Conservation (phyloP, 805 yeast genomes). For the Dipodascus albidus region DNA sequence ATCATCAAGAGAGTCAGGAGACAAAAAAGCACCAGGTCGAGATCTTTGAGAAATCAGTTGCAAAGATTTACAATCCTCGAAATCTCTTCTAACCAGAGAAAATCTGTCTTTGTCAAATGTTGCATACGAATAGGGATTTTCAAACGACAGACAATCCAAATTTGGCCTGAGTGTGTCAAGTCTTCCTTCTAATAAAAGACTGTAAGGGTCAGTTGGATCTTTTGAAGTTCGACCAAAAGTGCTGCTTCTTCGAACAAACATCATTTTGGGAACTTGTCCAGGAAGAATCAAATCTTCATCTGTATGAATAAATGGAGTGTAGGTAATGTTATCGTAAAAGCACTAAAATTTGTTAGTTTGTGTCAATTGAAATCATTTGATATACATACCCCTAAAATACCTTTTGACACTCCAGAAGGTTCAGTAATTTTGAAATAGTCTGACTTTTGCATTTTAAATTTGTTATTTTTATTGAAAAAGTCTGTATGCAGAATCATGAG, state of each 20-base stretch:
- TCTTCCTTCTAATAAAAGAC: slow-evolving; percentile 25
- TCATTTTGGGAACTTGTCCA: slow-evolving; percentile 23
- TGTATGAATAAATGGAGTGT: slow-evolving; percentile 41
- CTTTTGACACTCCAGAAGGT: slow-evolving; percentile 26
- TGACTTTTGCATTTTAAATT: slow-evolving; percentile 50
- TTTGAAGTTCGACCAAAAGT: slow-evolving; percentile 14
- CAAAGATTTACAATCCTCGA: slow-evolving; percentile 22
- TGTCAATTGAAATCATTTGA: background rate
- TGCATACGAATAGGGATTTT: slow-evolving; percentile 21
- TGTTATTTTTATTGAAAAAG: slow-evolving; percentile 54
- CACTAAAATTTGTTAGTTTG: slow-evolving; percentile 26
- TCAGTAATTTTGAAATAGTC: slow-evolving; percentile 44
- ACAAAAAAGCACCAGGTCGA: slow-evolving; percentile 26
- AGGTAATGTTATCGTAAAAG: slow-evolving; percentile 56
- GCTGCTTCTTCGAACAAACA: slow-evolving; percentile 21
- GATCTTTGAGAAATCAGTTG: slow-evolving; percentile 28
- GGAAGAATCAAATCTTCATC: slow-evolving; percentile 22
- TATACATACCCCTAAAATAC: slow-evolving; percentile 14
- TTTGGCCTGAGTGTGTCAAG: slow-evolving; percentile 26
- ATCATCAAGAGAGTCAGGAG: slow-evolving; percentile 12
- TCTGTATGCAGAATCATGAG: slow-evolving; percentile 67
- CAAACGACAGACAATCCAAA: slow-evolving; percentile 16
- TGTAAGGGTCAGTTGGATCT: slow-evolving; percentile 28
- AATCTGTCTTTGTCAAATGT: slow-evolving; percentile 16
- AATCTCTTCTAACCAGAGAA: slow-evolving; percentile 17